A percentile compares a stretch with the other conserved stretches of the same genome.
Evolutionary conservation across 1,284 basidiomycete species (phyloP).

Genomic region (Flammula alnicola): DNA sequence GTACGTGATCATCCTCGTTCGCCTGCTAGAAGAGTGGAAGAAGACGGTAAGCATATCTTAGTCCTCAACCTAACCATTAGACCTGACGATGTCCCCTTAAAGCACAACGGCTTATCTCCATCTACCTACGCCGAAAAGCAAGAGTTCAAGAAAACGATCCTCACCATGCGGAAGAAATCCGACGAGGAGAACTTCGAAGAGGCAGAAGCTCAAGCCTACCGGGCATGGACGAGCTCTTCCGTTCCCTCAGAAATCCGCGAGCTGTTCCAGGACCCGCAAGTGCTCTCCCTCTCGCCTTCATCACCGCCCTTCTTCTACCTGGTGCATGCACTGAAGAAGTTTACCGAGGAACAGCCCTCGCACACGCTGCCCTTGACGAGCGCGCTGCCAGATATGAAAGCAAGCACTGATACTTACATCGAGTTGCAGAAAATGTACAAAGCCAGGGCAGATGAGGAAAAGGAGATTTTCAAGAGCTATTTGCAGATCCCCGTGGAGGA

Average conservation of each 20-base stretch:
- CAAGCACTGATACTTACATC: slow-evolving; percentile 85
- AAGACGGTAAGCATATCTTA: slow-evolving; percentile 49
- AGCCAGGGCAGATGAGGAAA: slow-evolving; percentile 71
- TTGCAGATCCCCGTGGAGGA: slow-evolving; percentile 50
- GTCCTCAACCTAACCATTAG: too few species aligned
- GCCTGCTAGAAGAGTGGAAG: slow-evolving; percentile 84
- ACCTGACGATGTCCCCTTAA: too few species aligned
- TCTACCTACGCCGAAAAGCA: slow-evolving; percentile 71
- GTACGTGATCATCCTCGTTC: slow-evolving; percentile 86
- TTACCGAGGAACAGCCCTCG: slow-evolving; percentile 52
- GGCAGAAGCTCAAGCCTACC: slow-evolving; percentile 81
- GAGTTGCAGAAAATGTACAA: slow-evolving; percentile 82
- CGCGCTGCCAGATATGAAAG: slow-evolving; percentile 95
- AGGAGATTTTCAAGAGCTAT: slow-evolving; percentile 54
- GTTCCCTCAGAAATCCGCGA: slow-evolving; percentile 71
- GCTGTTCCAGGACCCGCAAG: slow-evolving; percentile 68
- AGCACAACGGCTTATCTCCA: slow-evolving; percentile 71
- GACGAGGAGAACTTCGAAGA: slow-evolving; percentile 99
- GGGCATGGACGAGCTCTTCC: slow-evolving; percentile 69
- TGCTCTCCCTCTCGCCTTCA: slow-evolving; percentile 39
- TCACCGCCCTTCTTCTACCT: slow-evolving; percentile 85
- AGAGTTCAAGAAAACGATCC: slow-evolving; percentile 75
- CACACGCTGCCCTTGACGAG: slow-evolving; percentile 55
- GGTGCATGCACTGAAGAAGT: slow-evolving; percentile 74
- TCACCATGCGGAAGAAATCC: slow-evolving; percentile 63